Evolutionary conservation across 257 asterid species (phyloP).

Genomic region (Schizonepeta tenuifolia): DNA sequence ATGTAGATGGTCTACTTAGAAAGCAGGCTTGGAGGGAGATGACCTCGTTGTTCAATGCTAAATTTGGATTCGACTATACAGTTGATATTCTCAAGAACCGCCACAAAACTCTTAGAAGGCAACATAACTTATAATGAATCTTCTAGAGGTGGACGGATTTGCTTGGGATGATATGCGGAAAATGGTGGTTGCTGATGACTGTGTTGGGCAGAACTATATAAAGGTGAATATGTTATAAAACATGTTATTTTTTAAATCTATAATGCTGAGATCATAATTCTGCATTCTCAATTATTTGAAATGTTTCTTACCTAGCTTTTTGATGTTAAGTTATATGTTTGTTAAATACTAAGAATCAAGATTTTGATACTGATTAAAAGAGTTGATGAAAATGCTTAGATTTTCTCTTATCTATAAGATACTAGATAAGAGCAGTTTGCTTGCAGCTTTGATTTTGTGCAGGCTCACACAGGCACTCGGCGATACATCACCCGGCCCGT

Average conservation of each 20-base stretch:
- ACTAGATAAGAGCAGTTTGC: not conserved
- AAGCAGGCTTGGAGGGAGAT: constrained; percentile 49
- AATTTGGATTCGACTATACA: constrained; percentile 35
- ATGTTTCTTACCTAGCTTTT: not conserved
- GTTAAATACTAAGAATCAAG: not conserved
- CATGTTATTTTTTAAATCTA: not conserved
- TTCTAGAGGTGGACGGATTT: constrained; percentile 48
- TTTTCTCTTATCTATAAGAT: not conserved
- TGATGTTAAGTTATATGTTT: not conserved
- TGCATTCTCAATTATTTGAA: not conserved
- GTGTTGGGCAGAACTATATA: constrained; percentile 44
- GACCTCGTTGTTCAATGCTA: constrained; percentile 36
- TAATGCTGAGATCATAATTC: not conserved
- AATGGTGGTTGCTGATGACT: constrained; percentile 49
- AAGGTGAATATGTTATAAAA: constrained; percentile 32
- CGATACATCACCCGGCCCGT: constrained; percentile 42
- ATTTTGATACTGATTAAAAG: not conserved
- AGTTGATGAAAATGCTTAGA: not conserved
- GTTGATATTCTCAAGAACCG: constrained; percentile 44
- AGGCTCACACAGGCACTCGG: constrained; percentile 43
- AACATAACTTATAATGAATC: constrained; percentile 36
- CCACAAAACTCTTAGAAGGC: constrained; percentile 45
- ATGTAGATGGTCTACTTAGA: constrained; percentile 40
- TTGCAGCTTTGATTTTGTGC: constrained; percentile 25
- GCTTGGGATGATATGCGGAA: constrained; percentile 45